A percentile compares a stretch with the other conserved stretches of the same genome.
Evolutionary conservation across 768 basidiomycete genomes (phyloP).

Genomic region (Cytidiella melzeri): DNA sequence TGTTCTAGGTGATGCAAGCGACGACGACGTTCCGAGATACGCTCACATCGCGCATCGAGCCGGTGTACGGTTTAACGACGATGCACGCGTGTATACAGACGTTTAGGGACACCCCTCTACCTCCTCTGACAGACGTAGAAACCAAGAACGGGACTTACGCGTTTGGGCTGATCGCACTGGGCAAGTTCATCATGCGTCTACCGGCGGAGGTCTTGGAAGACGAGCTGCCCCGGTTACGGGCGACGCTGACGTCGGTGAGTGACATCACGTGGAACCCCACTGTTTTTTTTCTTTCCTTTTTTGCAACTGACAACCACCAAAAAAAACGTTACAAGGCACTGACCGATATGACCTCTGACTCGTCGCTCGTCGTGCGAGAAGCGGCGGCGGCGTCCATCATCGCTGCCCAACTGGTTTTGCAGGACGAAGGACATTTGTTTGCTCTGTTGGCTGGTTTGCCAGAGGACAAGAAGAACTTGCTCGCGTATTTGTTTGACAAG

Average conservation of each 20-base stretch:
- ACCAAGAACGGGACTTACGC: conserved; percentile 65
- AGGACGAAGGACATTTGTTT: conserved; percentile 81
- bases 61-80: conserved; percentile 80
- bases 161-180: conserved; percentile 78
- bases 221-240: conserved; percentile 71
- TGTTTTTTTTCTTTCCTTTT: neutral
- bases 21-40: conserved; percentile 77
- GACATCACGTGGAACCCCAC: neutral
- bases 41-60: conserved; percentile 65
- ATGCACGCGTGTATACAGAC: conserved; percentile 66
- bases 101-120: conserved; percentile 51
- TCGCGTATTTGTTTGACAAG: conserved; percentile 88
- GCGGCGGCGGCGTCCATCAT: conserved; percentile 79
- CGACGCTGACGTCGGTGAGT: conserved; percentile 63
- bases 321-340: conserved; percentile 43
- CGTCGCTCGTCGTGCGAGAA: conserved; percentile 76
- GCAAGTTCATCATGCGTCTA: conserved; percentile 75
- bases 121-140: conserved; percentile 37
- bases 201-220: conserved; percentile 84
- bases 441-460: conserved; percentile 73
- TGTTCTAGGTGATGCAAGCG: conserved; percentile 84
- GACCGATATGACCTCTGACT: conserved; percentile 43
- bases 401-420: conserved; percentile 75
- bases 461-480: conserved; percentile 86
- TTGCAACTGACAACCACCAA: too few relatives aligned